Evolutionary conservation across 768 basidiomycete species (phyloP), one percentile per base, ranked within the genome.

Genomic region (Macrocybe gigantea): DNA sequence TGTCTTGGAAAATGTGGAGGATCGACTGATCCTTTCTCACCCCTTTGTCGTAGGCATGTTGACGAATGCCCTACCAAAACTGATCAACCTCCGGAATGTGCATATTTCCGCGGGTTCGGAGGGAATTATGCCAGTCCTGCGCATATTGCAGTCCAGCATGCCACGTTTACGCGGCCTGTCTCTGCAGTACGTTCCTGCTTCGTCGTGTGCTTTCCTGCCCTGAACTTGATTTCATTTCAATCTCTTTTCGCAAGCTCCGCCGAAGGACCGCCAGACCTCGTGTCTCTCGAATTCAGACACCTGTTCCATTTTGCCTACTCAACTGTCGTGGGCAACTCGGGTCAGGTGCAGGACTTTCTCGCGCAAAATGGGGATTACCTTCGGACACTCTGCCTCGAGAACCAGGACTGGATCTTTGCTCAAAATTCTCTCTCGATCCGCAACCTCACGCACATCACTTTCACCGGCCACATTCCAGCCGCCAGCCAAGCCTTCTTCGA

Each of bases 361-460:
- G 56, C 68, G 0, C 78, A 79, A 51, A 81, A 80, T 52, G 73
- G 74, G 4, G 62, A 68, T 10, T 67, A 73, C 1, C 65, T 86
- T 29, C 79, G 78, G 12, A 75, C 75, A 3, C 56, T 85, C 36
- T 71, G 73, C 11, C 66, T 86, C 54, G 71, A 77, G 45, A 81
- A 78, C 54, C 68, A 64, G 6, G 65, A 65, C 29, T 84, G 82
- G 80, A 64, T 66, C 12, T 83, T 83, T 62, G 82, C 84, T 2
- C 55, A 72, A 0, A 67, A 73, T 11, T 62, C 64, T 32, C 66
- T 85, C 45, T 75, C 76, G 14, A 69, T 84, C 43, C 77, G 81
- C 30, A 80, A 86, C 60, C 73, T 88, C 35, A 82, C 82, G 5
- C 70, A 74, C 44, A 73, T 88, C 50, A 69, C 79, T 52, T 85